Evolutionary conservation across 1,139 yeast genomes (phyloP).

Genomic region (Debaryomyces sp.): DNA sequence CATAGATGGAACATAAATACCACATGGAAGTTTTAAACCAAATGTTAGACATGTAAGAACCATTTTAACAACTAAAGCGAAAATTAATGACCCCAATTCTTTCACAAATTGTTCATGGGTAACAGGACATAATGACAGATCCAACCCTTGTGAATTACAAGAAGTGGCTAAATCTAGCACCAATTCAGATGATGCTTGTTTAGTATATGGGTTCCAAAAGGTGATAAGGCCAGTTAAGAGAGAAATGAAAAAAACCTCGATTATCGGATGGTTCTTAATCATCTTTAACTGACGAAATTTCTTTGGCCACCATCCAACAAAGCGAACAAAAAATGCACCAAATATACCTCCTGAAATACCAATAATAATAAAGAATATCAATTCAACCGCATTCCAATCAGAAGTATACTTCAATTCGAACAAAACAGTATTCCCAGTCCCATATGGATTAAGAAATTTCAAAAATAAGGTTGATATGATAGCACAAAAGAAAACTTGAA

Average conservation of each 20-base stretch:
- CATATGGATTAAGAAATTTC: conserved; percentile 62
- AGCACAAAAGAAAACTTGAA: conserved; percentile 64
- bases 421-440: conserved; percentile 62
- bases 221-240: conserved; percentile 52
- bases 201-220: conserved; percentile 56
- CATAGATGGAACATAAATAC: conserved; percentile 72
- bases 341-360: conserved; percentile 62
- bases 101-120: conserved; percentile 27
- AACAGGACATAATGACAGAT: conserved; percentile 46
- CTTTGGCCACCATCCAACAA: conserved; percentile 53
- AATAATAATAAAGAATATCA: conserved; percentile 48
- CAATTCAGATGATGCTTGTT: conserved; percentile 56
- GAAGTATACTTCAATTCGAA: conserved; percentile 58
- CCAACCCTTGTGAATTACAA: conserved; percentile 33
- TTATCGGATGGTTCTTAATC: conserved; percentile 44
- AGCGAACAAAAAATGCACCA: conserved; percentile 58
- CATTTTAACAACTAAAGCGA: conserved; percentile 51
- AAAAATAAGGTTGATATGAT: conserved; percentile 58
- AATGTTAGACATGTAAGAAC: conserved; percentile 55
- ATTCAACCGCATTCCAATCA: conserved; percentile 57
- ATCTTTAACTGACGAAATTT: conserved; percentile 37
- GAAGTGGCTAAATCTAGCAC: conserved; percentile 57
- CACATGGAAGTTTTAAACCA: conserved; percentile 66
- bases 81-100: conserved; percentile 37
- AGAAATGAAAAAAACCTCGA: conserved; percentile 54